These are phyloP conservation scores for Fennellomyces sp. DNA, from an alignment of 371 early-diverging fungal species.

Conservation along the genomic window DNA sequence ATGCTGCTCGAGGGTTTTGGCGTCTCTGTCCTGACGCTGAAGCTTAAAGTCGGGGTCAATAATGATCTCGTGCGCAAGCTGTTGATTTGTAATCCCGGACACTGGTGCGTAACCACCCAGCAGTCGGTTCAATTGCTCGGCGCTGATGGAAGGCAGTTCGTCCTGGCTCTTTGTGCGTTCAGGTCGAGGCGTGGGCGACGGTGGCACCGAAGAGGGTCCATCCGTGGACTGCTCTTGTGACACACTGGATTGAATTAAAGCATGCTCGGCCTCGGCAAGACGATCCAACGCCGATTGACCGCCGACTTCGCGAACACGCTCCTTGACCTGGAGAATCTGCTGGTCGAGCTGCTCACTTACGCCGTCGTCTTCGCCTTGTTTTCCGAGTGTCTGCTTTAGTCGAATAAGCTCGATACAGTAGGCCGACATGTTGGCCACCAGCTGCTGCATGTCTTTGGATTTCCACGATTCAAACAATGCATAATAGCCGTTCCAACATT, in stretches of 20 bases:
- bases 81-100: slow-evolving; percentile 55
- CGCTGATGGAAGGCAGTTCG: neutral
- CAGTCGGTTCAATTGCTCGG: slow-evolving; percentile 30
- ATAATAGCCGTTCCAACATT: slow-evolving; percentile 62
- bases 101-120: slow-evolving; percentile 24
- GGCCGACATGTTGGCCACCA: slow-evolving; percentile 61
- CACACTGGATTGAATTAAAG: slow-evolving; percentile 14
- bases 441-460: slow-evolving; percentile 59
- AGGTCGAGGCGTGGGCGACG: slow-evolving; percentile 27
- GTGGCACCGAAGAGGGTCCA: slow-evolving; percentile 8
- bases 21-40: slow-evolving; percentile 22
- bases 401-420: slow-evolving; percentile 74
- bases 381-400: slow-evolving; percentile 66
- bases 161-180: slow-evolving; percentile 2
- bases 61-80: slow-evolving; percentile 80
- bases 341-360: slow-evolving; percentile 60
- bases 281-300: slow-evolving; percentile 27
- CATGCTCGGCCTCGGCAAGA: slow-evolving; percentile 18
- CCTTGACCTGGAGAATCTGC: slow-evolving; percentile 44
- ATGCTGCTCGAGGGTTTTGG: slow-evolving; percentile 51
- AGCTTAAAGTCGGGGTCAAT: slow-evolving; percentile 77
- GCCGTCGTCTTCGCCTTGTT: slow-evolving; percentile 53
- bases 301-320: slow-evolving; percentile 28
- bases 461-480: slow-evolving; percentile 75
- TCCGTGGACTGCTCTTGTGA: neutral